Conservation (phyloP, 495 filamentous ascomycete genomes). For the Tuber aestivum region DNA sequence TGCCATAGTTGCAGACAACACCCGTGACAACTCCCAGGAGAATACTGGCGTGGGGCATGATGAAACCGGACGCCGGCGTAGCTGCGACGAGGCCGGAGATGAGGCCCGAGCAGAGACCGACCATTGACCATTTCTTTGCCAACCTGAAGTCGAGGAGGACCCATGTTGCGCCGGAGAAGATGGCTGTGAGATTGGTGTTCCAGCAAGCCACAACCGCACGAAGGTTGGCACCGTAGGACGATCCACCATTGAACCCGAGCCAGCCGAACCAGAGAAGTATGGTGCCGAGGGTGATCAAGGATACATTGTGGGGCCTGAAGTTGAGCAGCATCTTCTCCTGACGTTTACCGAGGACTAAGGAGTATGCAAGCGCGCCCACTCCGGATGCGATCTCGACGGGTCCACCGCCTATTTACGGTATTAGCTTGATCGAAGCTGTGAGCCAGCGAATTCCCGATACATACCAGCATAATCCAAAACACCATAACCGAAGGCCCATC, state of each 20-base stretch:
- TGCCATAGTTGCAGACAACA: slow-evolving; percentile 84
- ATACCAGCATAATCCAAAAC: slow-evolving; percentile 89
- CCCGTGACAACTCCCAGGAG: slow-evolving; percentile 79
- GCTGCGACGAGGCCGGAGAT: slow-evolving; percentile 87
- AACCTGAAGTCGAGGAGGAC: slow-evolving; percentile 88
- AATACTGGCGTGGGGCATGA: slow-evolving; percentile 85
- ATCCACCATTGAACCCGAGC: slow-evolving; percentile 98
- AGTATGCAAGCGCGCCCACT: slow-evolving; percentile 87
- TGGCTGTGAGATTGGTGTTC: slow-evolving; percentile 90
- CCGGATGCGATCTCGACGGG: slow-evolving; percentile 97
- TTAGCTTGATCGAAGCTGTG: neutral
- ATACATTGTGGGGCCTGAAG: slow-evolving; percentile 94
- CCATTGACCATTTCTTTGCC: slow-evolving; percentile 97
- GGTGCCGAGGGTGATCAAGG: slow-evolving; percentile 90
- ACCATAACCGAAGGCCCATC: slow-evolving; percentile 87
- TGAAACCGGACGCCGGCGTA: slow-evolving; percentile 80
- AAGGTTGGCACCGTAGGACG: slow-evolving; percentile 91
- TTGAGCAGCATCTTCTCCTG: slow-evolving; percentile 99
- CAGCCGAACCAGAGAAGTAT: slow-evolving; percentile 97
- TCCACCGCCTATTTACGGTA: slow-evolving; percentile 53
- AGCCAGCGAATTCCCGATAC: slow-evolving; percentile 6
- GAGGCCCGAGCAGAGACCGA: slow-evolving; percentile 94
- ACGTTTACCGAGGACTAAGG: slow-evolving; percentile 86
- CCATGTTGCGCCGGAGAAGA: slow-evolving; percentile 84
- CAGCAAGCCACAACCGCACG: slow-evolving; percentile 94